phyloP scores from a whole-genome alignment of 2,329 filamentous ascomycete genomes.

The Monosporascus sp. region DNA sequence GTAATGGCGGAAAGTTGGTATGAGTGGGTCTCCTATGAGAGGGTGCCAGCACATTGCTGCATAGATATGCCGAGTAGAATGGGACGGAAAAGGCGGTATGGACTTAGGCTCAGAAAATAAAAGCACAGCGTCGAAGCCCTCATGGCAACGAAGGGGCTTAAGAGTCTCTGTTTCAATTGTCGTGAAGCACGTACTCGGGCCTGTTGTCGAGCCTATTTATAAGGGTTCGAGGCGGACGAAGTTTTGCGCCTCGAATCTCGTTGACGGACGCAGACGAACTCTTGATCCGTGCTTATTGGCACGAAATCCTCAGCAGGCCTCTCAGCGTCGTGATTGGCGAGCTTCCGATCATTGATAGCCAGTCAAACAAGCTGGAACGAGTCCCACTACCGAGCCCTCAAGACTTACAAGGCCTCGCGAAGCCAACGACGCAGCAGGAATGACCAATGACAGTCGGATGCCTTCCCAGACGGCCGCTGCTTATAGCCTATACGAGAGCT shows the following conservation, averaged over 20 bases:
- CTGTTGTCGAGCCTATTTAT: neutral
- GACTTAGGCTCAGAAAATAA: conserved; percentile 15
- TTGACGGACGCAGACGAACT: conserved; percentile 24
- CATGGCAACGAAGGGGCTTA: neutral
- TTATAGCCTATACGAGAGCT: conserved; percentile 18
- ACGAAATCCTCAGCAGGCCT: conserved; percentile 16
- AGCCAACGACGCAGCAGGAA: conserved; percentile 18
- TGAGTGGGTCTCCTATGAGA: conserved; percentile 27
- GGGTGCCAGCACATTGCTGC: conserved; percentile 31
- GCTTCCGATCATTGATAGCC: conserved; percentile 19
- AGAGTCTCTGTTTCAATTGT: neutral
- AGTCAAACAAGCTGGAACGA: conserved; percentile 22
- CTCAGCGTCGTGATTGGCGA: conserved; percentile 27
- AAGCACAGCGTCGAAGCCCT: neutral
- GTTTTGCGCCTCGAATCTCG: conserved; percentile 21
- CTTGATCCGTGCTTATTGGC: conserved; percentile 30
- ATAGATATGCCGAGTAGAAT: conserved; percentile 26
- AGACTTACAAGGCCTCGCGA: conserved; percentile 17
- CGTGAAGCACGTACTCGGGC: neutral
- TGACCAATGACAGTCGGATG: conserved; percentile 19
- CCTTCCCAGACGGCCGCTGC: conserved; percentile 9
- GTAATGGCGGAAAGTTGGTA: conserved; percentile 13
- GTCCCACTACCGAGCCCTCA: conserved; percentile 16
- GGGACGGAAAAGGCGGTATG: conserved; percentile 30
- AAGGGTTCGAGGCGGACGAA: conserved; percentile 8